Percentiles rank a stretch among this genome's conserved stretches.
Evolutionary conservation across 768 basidiomycete species (phyloP).

Genomic region (Trametes cingulata): DNA sequence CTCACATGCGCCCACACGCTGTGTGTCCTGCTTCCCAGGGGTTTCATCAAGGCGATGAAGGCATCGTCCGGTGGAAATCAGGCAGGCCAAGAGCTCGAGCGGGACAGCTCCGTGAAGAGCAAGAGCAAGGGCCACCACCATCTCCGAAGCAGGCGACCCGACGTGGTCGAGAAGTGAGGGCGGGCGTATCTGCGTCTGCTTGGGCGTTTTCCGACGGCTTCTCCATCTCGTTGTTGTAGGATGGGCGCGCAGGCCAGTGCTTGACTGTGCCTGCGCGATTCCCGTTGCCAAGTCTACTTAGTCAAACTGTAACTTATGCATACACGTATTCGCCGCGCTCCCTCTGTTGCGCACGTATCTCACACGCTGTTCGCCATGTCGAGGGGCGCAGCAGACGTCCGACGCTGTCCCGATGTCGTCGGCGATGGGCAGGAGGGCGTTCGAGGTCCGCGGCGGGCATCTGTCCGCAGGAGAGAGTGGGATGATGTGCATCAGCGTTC

Average conservation of each 20-base stretch:
- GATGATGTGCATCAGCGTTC: constrained; percentile 15
- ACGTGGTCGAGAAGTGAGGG: constrained; percentile 1
- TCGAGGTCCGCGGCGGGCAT: constrained; percentile 3
- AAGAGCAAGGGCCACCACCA: neutral
- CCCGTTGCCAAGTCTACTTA: neutral
- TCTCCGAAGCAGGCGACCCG: neutral
- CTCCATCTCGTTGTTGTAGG: neutral
- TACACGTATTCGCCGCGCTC: neutral
- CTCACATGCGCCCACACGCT: neutral
- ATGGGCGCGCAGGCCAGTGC: neutral
- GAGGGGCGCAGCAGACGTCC: neutral
- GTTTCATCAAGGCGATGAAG: constrained; percentile 52
- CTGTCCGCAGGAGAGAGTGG: constrained; percentile 5
- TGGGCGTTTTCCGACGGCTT: neutral
- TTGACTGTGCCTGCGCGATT: neutral
- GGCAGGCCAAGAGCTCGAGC: neutral
- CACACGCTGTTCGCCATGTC: neutral
- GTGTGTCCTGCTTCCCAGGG: constrained; percentile 35
- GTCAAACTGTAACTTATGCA: constrained; percentile 1
- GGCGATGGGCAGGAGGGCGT: neutral
- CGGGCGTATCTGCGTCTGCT: neutral
- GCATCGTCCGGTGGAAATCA: constrained; percentile 16
- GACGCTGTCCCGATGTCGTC: constrained; percentile 1
- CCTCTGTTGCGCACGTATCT: too few species aligned
- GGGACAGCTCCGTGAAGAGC: neutral